phyloP scores from a whole-genome alignment of 2,329 filamentous ascomycete genomes.

The Diaporthe sp. region DNA sequence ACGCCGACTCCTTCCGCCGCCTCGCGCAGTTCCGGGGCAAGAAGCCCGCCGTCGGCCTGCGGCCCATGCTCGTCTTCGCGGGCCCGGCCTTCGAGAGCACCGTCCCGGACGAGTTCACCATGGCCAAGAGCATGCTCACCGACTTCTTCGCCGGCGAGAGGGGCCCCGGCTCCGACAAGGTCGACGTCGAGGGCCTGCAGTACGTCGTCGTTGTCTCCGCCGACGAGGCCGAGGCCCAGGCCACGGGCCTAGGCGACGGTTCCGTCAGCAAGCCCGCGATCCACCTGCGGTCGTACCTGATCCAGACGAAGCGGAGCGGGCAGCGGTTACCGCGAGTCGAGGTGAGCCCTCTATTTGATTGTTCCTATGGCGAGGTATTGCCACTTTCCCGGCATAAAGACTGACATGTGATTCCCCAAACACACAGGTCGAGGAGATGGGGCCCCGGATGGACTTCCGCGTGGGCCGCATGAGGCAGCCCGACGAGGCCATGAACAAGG shows the following conservation, averaged over 20 bases:
- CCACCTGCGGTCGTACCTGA: slow-evolving; percentile 84
- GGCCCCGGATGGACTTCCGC: slow-evolving; percentile 92
- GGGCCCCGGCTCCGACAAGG: slow-evolving; percentile 78
- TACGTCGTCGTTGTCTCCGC: slow-evolving; percentile 89
- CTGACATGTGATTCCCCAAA: not conserved
- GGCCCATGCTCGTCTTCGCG: slow-evolving; percentile 92
- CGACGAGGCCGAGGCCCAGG: slow-evolving; percentile 67
- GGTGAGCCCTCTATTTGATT: slow-evolving; percentile 37
- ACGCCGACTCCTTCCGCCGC: slow-evolving; percentile 78
- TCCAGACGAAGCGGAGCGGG: slow-evolving; percentile 87
- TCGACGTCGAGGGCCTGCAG: slow-evolving; percentile 95
- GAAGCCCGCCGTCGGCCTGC: slow-evolving; percentile 83
- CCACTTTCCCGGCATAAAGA: not conserved
- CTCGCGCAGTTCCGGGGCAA: slow-evolving; percentile 82
- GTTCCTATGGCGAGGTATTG: not conserved
- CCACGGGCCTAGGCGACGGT: slow-evolving; percentile 55
- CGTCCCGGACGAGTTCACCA: slow-evolving; percentile 82
- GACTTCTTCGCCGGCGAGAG: slow-evolving; percentile 92
- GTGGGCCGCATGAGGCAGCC: slow-evolving; percentile 85
- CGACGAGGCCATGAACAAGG: slow-evolving; percentile 85
- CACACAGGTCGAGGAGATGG: slow-evolving; percentile 84
- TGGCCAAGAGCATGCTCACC: slow-evolving; percentile 87
- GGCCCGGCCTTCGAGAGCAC: slow-evolving; percentile 90
- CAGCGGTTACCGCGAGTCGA: slow-evolving; percentile 92
- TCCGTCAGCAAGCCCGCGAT: slow-evolving; percentile 65